Evolutionary conservation across 2,329 filamentous ascomycete species (phyloP).

Genomic region (Epichloe sp.): DNA sequence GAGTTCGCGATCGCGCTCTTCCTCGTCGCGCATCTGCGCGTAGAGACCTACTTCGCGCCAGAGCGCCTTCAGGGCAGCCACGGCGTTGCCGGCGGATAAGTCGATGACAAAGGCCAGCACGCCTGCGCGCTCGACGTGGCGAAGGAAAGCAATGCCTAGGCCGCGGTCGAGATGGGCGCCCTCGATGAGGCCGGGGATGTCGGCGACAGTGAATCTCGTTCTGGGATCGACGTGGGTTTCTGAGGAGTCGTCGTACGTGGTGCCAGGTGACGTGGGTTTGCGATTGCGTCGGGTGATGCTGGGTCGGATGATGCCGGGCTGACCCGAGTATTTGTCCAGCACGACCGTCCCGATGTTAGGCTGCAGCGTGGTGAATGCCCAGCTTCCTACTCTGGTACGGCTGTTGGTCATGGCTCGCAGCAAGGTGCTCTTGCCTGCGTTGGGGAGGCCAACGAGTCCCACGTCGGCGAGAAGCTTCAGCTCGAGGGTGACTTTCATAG

Average conservation of each 20-base stretch:
- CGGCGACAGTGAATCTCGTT: slow-evolving; percentile 81
- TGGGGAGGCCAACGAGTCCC: slow-evolving; percentile 85
- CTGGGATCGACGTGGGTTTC: slow-evolving; percentile 41
- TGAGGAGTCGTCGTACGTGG: slow-evolving; percentile 30
- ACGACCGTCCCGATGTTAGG: slow-evolving; percentile 95
- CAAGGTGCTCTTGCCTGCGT: slow-evolving; percentile 90
- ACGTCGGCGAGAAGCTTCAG: slow-evolving; percentile 92
- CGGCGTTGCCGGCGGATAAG: slow-evolving; percentile 64
- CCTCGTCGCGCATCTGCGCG: slow-evolving; percentile 62
- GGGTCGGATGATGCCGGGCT: slow-evolving; percentile 40
- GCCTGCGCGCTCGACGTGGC: slow-evolving; percentile 86
- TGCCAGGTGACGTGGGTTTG: slow-evolving; percentile 26
- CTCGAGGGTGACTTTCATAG: slow-evolving; percentile 72
- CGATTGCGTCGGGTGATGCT: slow-evolving; percentile 15
- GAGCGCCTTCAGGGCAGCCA: slow-evolving; percentile 62
- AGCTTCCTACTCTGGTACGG: slow-evolving; percentile 77
- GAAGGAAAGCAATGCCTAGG: slow-evolving; percentile 78
- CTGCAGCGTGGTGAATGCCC: slow-evolving; percentile 92
- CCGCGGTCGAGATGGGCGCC: slow-evolving; percentile 87
- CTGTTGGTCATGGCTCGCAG: slow-evolving; percentile 79
- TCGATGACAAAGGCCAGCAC: slow-evolving; percentile 92
- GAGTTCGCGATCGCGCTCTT: slow-evolving; percentile 52
- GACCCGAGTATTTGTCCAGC: slow-evolving; percentile 72
- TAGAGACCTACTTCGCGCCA: slow-evolving; percentile 90
- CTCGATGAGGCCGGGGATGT: slow-evolving; percentile 88